Evolutionary conservation across 495 filamentous ascomycete species (phyloP).

Genomic region (Penicillium fimorum): DNA sequence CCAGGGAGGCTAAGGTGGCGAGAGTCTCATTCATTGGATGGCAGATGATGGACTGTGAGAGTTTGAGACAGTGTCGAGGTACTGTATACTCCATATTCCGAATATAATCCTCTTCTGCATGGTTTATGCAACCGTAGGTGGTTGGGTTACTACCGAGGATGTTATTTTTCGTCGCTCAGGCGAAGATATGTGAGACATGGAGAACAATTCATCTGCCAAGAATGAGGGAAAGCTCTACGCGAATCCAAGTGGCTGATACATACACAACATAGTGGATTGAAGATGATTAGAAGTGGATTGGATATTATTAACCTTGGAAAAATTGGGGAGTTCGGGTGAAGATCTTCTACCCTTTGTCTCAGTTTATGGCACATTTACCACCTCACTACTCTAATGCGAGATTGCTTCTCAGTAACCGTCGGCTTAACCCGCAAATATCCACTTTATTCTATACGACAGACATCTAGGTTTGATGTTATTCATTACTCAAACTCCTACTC

Average conservation of each 20-base stretch:
- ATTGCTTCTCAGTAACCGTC: neutral
- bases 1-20: conserved; percentile 2
- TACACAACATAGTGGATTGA: neutral
- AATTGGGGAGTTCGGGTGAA: neutral
- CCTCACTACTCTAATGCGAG: neutral
- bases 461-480: neutral
- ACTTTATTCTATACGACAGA: neutral
- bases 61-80: conserved; percentile 3
- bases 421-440: neutral
- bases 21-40: conserved; percentile 4
- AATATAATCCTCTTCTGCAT: neutral
- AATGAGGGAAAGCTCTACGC: neutral
- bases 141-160: neutral
- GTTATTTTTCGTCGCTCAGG: neutral
- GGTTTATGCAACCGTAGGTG: neutral
- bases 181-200: neutral
- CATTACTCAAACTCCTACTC: neutral
- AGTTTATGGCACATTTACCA: neutral
- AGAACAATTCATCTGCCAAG: neutral
- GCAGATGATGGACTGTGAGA: neutral
- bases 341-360: neutral
- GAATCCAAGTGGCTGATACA: neutral
- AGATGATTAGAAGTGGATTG: neutral
- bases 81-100: neutral
- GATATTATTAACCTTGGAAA: neutral